Evolutionary conservation across 805 yeast species (phyloP).

Genomic region (Teunomyces funiuensis): DNA sequence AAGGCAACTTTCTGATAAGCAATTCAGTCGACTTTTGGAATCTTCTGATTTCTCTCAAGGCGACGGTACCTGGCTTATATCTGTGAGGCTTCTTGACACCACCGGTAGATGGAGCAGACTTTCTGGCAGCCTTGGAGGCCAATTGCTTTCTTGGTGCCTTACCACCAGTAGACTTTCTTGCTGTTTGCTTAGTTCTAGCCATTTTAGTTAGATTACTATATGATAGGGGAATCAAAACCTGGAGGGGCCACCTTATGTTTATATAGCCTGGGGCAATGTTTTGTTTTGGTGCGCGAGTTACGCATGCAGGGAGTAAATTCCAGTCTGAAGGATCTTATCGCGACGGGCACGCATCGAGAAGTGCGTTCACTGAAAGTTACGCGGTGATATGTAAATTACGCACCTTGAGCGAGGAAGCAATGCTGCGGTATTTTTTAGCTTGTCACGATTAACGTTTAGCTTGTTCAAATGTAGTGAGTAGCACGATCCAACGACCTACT

Average conservation of each 20-base stretch:
- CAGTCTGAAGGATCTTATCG: background rate
- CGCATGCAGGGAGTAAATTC: background rate
- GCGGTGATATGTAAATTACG: background rate
- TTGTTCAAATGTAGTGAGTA: too few species aligned
- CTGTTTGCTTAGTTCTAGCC: constrained; percentile 95
- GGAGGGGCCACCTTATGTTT: constrained; percentile 1
- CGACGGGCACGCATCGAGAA: background rate
- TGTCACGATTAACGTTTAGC: too few species aligned
- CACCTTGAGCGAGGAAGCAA: background rate
- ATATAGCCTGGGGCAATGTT: background rate
- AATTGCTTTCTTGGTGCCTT: constrained; percentile 93
- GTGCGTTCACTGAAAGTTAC: background rate
- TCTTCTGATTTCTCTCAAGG: constrained; percentile 95
- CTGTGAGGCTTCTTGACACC: constrained; percentile 95
- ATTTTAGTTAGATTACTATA: constrained; percentile 33
- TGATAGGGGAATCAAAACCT: constrained; percentile 1
- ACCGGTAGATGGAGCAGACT: constrained; percentile 87
- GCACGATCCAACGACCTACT: too few species aligned
- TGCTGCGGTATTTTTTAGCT: background rate
- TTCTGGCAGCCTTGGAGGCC: constrained; percentile 92
- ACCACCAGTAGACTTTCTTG: constrained; percentile 95
- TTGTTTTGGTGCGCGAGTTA: constrained; percentile 1
- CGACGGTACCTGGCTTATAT: constrained; percentile 97
- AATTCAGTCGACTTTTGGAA: constrained; percentile 96
- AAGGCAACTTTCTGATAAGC: constrained; percentile 92